Evolutionary conservation across 2,329 filamentous ascomycete genomes (phyloP).

Genomic region (Aspergillus flavus): DNA sequence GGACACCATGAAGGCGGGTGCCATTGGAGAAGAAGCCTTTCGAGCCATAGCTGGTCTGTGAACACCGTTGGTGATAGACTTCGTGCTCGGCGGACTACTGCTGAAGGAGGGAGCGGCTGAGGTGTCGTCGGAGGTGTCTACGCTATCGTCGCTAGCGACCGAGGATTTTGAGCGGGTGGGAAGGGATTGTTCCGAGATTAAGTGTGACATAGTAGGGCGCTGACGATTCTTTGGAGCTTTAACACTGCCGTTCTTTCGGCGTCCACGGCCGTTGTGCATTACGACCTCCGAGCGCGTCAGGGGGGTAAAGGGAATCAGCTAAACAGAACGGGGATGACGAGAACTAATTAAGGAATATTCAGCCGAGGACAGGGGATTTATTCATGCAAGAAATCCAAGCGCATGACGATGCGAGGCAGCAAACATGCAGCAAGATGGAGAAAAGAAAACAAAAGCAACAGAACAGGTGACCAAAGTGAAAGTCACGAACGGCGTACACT

Average conservation of each 20-base stretch:
- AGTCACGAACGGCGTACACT: not conserved
- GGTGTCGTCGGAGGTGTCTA: constrained; percentile 33
- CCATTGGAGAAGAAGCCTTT: constrained; percentile 60
- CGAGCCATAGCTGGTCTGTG: constrained; percentile 28
- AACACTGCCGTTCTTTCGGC: constrained; percentile 36
- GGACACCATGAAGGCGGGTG: constrained; percentile 96
- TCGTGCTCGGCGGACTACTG: constrained; percentile 20
- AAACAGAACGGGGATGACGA: not conserved
- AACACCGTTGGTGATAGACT: constrained; percentile 7
- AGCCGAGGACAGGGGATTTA: not conserved
- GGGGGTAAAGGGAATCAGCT: constrained; percentile 11
- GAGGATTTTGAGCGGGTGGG: constrained; percentile 22
- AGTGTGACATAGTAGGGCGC: constrained; percentile 33
- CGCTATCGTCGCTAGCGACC: constrained; percentile 26
- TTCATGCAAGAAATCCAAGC: not conserved
- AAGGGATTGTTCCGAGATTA: constrained; percentile 25
- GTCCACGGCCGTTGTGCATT: constrained; percentile 26
- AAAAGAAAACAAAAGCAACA: too few relatives aligned
- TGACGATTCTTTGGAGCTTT: constrained; percentile 25
- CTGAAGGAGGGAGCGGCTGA: constrained; percentile 31
- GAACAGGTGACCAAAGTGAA: too few relatives aligned
- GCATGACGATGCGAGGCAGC: not conserved
- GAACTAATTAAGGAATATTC: not conserved
- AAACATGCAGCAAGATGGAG: not conserved
- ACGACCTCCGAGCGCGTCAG: constrained; percentile 13